phyloP scores from a whole-genome alignment of 306 rosid genomes.

The Cucumis cinereus region DNA sequence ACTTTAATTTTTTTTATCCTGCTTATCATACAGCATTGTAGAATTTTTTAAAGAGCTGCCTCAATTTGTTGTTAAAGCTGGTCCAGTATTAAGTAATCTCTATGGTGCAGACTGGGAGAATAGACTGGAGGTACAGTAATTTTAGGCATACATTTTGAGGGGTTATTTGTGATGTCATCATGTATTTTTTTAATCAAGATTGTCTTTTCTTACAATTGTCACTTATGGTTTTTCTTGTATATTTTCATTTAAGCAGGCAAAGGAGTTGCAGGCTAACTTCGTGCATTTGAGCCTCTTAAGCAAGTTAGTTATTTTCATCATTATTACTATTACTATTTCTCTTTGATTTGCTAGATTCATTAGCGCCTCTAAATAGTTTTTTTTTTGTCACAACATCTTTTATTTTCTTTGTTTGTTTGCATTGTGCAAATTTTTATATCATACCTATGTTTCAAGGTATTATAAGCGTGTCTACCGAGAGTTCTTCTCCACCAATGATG shows the following conservation, averaged over 20 bases:
- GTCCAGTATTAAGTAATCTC: constrained; percentile 48
- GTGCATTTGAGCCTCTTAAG: constrained; percentile 57
- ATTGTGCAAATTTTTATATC: neutral
- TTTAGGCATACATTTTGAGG: neutral
- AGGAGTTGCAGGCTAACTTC: constrained; percentile 80
- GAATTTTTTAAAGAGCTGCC: constrained; percentile 95
- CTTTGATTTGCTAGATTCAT: neutral
- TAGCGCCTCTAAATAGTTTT: neutral
- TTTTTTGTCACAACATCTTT: neutral
- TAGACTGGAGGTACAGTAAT: constrained; percentile 66
- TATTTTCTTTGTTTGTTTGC: neutral
- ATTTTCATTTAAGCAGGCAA: constrained; percentile 34
- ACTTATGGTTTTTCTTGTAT: constrained; percentile 10
- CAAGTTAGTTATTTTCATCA: constrained; percentile 42
- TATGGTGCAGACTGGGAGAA: constrained; percentile 90
- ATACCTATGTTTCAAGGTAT: constrained; percentile 31
- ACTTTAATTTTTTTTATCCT: constrained; percentile 6
- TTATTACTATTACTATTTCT: neutral
- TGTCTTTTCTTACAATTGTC: constrained; percentile 6
- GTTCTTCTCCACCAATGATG: constrained; percentile 53
- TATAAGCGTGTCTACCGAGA: constrained; percentile 76
- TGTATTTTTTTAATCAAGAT: neutral
- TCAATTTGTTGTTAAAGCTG: constrained; percentile 82
- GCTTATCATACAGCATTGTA: constrained; percentile 42
- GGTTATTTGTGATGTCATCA: neutral